Conservation (phyloP, 306 rosid species). For the Clitoria ternatea region DNA sequence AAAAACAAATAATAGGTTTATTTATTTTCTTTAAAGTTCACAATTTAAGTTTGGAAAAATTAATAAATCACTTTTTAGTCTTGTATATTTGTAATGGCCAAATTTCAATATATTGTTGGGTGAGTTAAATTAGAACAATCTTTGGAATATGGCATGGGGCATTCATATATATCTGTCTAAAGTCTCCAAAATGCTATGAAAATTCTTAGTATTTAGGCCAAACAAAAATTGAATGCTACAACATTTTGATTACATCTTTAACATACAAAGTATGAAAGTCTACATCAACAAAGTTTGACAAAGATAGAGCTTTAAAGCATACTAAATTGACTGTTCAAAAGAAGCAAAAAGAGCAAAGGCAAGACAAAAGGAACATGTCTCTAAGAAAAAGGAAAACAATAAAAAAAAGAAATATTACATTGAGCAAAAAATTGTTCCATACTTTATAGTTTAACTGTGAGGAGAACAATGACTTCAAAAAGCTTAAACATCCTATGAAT, state of each 20-base stretch:
- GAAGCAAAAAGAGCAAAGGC: background rate
- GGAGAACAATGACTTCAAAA: conserved; percentile 39
- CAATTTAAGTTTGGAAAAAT: background rate
- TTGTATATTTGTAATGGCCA: background rate
- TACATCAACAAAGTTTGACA: conserved; percentile 30
- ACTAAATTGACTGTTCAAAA: conserved; percentile 9
- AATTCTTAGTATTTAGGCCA: background rate
- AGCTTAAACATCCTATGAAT: conserved; percentile 50
- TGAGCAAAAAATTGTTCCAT: conserved; percentile 22
- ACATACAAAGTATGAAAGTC: conserved; percentile 25
- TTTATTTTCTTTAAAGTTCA: background rate
- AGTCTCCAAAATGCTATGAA: background rate
- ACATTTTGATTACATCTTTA: conserved; percentile 27
- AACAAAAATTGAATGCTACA: conserved; percentile 19
- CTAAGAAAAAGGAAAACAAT: background rate
- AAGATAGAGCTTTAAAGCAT: conserved; percentile 24
- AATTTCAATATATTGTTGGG: background rate
- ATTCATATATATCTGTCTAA: background rate
- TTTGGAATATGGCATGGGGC: background rate
- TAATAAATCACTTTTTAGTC: background rate
- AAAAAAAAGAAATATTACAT: background rate
- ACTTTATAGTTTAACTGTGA: conserved; percentile 31
- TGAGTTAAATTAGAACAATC: background rate
- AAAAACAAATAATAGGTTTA: too few relatives aligned
- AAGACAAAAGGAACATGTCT: background rate